These are phyloP conservation scores for Stenogyne calaminthoides DNA, from an alignment of 305 asterid species.

Conservation along the genomic window DNA sequence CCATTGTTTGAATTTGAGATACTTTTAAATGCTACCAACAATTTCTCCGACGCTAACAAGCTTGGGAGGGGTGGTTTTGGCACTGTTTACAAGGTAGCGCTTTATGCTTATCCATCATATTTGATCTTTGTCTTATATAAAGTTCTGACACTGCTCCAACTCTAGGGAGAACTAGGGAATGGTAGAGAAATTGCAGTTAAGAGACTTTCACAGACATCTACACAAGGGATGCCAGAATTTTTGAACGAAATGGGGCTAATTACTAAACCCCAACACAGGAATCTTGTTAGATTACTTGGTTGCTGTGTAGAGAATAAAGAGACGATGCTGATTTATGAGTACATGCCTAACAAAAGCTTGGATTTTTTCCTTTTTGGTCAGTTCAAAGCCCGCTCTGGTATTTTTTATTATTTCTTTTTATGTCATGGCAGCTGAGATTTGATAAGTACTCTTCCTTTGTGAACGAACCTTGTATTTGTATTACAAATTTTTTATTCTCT, in stretches of 20 bases:
- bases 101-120: not conserved
- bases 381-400: not conserved
- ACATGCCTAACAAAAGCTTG: constrained; percentile 56
- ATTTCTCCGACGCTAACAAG: constrained; percentile 42
- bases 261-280: constrained; percentile 49
- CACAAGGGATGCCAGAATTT: constrained; percentile 54
- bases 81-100: constrained; percentile 51
- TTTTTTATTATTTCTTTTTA: not conserved
- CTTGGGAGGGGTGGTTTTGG: constrained; percentile 74
- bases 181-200: constrained; percentile 59
- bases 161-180: constrained; percentile 45
- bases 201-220: constrained; percentile 49
- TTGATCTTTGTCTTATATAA: not conserved
- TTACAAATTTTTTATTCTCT: not conserved
- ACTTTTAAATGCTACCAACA: constrained; percentile 47
- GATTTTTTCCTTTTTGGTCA: constrained; percentile 53
- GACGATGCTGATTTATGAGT: constrained; percentile 48
- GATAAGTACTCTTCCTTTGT: not conserved
- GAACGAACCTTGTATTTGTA: not conserved
- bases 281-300: constrained; percentile 55
- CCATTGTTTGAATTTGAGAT: constrained; percentile 42
- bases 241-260: constrained; percentile 52
- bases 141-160: constrained; percentile 14
- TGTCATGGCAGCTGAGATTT: not conserved
- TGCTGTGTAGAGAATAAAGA: constrained; percentile 51